Conservation (phyloP, 208 protist species). For the Willaertia magna region DNA sequence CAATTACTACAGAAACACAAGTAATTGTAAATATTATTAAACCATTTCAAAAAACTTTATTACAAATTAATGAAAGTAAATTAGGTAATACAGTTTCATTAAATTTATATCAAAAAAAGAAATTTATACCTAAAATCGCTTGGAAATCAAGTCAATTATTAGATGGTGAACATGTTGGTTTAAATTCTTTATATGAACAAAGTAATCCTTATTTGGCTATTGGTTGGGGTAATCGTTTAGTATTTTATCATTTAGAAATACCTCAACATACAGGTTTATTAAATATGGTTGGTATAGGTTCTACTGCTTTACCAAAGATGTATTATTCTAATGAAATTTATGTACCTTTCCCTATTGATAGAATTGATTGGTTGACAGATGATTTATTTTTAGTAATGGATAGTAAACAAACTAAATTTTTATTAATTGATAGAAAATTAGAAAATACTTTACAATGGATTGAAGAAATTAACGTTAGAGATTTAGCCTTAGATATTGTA, state of each 20-base stretch:
- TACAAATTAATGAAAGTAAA: neutral
- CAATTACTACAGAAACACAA: neutral
- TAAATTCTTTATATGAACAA: neutral
- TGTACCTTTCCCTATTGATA: neutral
- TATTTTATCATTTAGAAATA: neutral
- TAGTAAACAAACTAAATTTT: neutral
- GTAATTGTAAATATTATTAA: neutral
- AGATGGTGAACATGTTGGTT: neutral
- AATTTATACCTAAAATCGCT: neutral
- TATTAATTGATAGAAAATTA: neutral
- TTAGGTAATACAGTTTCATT: neutral
- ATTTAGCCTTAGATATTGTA: neutral
- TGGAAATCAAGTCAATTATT: neutral
- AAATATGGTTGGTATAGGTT: neutral
- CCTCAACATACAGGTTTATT: neutral
- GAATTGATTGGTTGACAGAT: neutral
- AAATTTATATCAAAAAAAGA: neutral
- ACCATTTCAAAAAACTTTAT: neutral
- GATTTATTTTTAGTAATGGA: neutral
- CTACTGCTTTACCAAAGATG: neutral
- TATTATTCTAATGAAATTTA: neutral
- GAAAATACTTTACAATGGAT: neutral
- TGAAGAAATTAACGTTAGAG: neutral
- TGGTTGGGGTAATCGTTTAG: neutral
- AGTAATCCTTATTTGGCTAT: neutral